Evolutionary conservation across 768 basidiomycete species (phyloP).

Genomic region (Phylloporus scabripes): DNA sequence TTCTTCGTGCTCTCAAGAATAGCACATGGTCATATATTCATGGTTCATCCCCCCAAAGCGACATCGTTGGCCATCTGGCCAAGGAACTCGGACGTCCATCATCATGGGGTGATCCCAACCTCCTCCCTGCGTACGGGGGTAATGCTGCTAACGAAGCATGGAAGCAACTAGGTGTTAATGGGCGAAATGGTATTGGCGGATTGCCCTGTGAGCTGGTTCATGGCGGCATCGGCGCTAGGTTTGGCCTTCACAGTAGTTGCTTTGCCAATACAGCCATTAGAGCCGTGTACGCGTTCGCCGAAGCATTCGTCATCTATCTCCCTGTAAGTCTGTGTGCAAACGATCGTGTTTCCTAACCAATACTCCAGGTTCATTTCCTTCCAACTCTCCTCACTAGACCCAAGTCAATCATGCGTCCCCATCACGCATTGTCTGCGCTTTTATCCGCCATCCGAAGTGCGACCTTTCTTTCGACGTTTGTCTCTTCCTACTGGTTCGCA

Average conservation of each 20-base stretch:
- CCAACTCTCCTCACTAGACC: conserved; percentile 61
- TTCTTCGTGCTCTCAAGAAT: conserved; percentile 48
- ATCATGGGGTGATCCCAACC: conserved; percentile 56
- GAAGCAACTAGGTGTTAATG: conserved; percentile 49
- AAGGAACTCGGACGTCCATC: conserved; percentile 52
- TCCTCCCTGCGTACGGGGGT: conserved; percentile 62
- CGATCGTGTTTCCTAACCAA: not conserved
- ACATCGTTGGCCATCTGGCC: conserved; percentile 44
- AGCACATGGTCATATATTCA: conserved; percentile 57
- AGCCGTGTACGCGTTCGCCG: conserved; percentile 49
- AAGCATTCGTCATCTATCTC: conserved; percentile 62
- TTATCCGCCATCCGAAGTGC: conserved; percentile 59
- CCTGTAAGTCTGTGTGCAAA: conserved; percentile 46
- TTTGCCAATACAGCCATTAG: conserved; percentile 52
- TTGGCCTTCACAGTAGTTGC: conserved; percentile 53
- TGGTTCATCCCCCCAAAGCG: conserved; percentile 34
- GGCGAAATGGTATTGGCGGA: conserved; percentile 55
- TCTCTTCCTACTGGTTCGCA: conserved; percentile 63
- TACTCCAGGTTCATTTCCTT: conserved; percentile 60
- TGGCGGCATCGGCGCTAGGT: conserved; percentile 41
- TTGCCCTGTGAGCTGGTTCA: conserved; percentile 76
- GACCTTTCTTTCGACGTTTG: conserved; percentile 65
- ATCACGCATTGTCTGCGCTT: conserved; percentile 37
- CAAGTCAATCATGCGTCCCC: conserved; percentile 41
- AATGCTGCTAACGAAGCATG: conserved; percentile 45